A percentile compares a stretch with the other conserved stretches of the same genome.
These are phyloP conservation scores for Cladosporium oxysporum DNA, from an alignment of 2,329 filamentous ascomycete genomes.

Conservation along the genomic window DNA sequence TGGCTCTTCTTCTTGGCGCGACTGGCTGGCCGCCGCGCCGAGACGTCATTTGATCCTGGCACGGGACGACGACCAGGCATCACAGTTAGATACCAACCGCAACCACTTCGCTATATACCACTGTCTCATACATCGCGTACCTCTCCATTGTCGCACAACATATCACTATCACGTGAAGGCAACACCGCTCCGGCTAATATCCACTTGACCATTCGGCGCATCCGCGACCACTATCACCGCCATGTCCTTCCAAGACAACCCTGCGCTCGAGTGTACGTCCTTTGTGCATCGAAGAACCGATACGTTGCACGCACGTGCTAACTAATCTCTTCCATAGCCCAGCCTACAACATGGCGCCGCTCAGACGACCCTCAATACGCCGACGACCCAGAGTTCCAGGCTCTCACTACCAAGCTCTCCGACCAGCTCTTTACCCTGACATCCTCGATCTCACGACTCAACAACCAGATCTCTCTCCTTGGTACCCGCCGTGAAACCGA, in stretches of 20 bases:
- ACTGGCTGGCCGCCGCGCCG: not conserved
- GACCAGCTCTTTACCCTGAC: slow-evolving; percentile 88
- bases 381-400: slow-evolving; percentile 90
- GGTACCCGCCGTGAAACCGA: slow-evolving; percentile 91
- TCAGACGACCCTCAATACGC: slow-evolving; percentile 73
- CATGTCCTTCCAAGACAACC: slow-evolving; percentile 31
- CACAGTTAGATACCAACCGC: not conserved
- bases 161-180: not conserved
- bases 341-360: slow-evolving; percentile 67
- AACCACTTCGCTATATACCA: not conserved
- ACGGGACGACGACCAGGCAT: slow-evolving; percentile 4
- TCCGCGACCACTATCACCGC: not conserved
- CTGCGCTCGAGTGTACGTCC: slow-evolving; percentile 27
- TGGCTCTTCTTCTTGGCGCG: slow-evolving; percentile 1
- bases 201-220: not conserved
- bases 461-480: slow-evolving; percentile 79
- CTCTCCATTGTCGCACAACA: not conserved
- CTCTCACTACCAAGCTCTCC: slow-evolving; percentile 78
- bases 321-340: slow-evolving; percentile 45
- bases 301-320: not conserved
- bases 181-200: not conserved
- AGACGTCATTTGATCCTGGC: slow-evolving; percentile 13
- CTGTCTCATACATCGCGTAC: slow-evolving; percentile 1
- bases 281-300: not conserved
- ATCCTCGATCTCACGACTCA: slow-evolving; percentile 81